Evolutionary conservation across 1,284 basidiomycete genomes (phyloP).

Genomic region (Coniophora puteana): DNA sequence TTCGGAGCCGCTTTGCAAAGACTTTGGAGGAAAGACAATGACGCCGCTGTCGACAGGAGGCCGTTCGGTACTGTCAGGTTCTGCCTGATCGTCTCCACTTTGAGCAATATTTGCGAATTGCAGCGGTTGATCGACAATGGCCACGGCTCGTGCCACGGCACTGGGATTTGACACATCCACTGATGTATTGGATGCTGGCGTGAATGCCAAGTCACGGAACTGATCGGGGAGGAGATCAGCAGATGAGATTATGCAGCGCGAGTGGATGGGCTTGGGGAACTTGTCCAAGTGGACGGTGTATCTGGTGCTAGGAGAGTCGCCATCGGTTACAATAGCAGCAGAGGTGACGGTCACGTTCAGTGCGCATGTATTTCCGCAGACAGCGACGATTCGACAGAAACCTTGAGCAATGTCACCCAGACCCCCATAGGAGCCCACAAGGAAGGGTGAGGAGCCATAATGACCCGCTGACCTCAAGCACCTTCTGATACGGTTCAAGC

Average conservation of each 20-base stretch:
- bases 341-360: slow-evolving; percentile 59
- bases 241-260: slow-evolving; percentile 42
- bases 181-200: slow-evolving; percentile 6
- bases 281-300: slow-evolving; percentile 56
- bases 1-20: slow-evolving; percentile 42
- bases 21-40: slow-evolving; percentile 79
- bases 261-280: slow-evolving; percentile 50
- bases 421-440: slow-evolving; percentile 94
- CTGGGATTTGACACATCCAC: slow-evolving; percentile 7
- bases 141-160: slow-evolving; percentile 61
- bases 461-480: slow-evolving; percentile 82
- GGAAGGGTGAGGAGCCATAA: slow-evolving; percentile 89
- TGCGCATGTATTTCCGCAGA: slow-evolving; percentile 83
- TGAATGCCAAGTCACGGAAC: not conserved
- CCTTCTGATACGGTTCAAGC: slow-evolving; percentile 62
- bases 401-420: slow-evolving; percentile 91
- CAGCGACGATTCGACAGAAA: slow-evolving; percentile 87
- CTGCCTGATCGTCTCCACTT: slow-evolving; percentile 19
- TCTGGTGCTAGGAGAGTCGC: slow-evolving; percentile 17
- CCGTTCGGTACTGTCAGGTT: slow-evolving; percentile 17
- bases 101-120: slow-evolving; percentile 26
- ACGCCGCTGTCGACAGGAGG: slow-evolving; percentile 55
- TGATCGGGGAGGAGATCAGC: slow-evolving; percentile 29
- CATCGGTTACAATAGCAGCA: slow-evolving; percentile 27
- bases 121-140: slow-evolving; percentile 55